Evolutionary conservation across 2,329 filamentous ascomycete genomes (phyloP).

Genomic region (Sarocladium kiliense): DNA sequence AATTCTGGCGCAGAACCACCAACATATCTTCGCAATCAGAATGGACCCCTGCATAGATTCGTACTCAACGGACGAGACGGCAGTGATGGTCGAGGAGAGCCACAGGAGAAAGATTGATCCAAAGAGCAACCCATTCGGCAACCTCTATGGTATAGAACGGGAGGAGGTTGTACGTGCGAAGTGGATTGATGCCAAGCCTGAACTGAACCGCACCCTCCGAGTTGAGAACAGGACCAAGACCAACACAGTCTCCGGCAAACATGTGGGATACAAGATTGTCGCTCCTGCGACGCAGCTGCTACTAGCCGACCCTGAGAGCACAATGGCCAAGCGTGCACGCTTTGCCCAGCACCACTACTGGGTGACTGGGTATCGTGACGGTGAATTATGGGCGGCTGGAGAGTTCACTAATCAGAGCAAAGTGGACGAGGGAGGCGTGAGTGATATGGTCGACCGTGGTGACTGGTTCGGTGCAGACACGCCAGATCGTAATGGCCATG

Average conservation of each 20-base stretch:
- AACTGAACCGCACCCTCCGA: constrained; percentile 44
- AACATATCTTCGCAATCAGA: constrained; percentile 62
- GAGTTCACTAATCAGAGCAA: constrained; percentile 47
- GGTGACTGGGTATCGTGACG: constrained; percentile 44
- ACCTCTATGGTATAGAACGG: constrained; percentile 52
- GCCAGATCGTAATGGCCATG: background rate
- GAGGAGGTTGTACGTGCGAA: constrained; percentile 38
- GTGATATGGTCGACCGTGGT: constrained; percentile 39
- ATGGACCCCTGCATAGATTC: constrained; percentile 60
- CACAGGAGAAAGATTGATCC: constrained; percentile 34
- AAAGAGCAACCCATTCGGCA: constrained; percentile 55
- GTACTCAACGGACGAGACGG: constrained; percentile 40
- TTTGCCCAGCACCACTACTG: constrained; percentile 43
- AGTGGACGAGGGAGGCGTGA: constrained; percentile 36
- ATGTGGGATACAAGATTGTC: constrained; percentile 44
- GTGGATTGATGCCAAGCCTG: constrained; percentile 48
- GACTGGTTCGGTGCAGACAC: constrained; percentile 37
- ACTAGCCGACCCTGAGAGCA: constrained; percentile 38
- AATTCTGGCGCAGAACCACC: constrained; percentile 63
- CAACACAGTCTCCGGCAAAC: constrained; percentile 43
- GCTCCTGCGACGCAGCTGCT: constrained; percentile 41
- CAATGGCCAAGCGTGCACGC: constrained; percentile 35
- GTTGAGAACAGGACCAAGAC: constrained; percentile 40
- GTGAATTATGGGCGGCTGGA: constrained; percentile 45
- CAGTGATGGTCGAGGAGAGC: constrained; percentile 37